Evolutionary conservation across 495 filamentous ascomycete genomes (phyloP).

Genomic region (Penicillium subrubescens): DNA sequence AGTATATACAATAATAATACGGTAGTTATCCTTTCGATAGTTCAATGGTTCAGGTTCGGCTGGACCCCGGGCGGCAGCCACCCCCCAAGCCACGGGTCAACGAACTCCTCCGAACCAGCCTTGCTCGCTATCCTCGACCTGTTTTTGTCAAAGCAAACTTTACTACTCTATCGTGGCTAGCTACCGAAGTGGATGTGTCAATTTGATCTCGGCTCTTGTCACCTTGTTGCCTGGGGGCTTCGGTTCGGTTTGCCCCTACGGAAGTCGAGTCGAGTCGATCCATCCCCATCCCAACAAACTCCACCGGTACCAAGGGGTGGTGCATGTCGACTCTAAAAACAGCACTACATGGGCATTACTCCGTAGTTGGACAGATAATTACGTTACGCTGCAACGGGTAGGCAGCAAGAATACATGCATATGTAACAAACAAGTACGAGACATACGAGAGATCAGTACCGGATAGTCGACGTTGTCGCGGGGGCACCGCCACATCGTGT

Average conservation of each 20-base stretch:
- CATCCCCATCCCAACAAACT: background rate
- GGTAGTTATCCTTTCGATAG: background rate
- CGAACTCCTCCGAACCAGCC: background rate
- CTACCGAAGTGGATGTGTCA: conserved; percentile 19
- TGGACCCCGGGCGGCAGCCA: background rate
- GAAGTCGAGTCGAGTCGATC: background rate
- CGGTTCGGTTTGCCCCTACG: background rate
- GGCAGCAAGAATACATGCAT: conserved; percentile 4
- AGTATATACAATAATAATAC: background rate
- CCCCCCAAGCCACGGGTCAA: background rate
- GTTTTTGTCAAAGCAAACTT: background rate
- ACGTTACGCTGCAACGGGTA: background rate
- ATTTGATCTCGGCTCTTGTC: conserved; percentile 12
- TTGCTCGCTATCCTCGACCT: background rate
- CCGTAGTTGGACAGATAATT: background rate
- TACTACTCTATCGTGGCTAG: background rate
- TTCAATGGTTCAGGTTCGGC: background rate
- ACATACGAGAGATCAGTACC: background rate
- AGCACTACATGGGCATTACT: too few species aligned
- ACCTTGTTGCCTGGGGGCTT: background rate
- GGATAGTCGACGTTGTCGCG: background rate
- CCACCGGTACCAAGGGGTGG: background rate
- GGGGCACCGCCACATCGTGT: background rate
- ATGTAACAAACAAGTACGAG: background rate
- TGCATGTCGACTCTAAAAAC: background rate